Base-by-base conservation (phyloP, 805 yeast genomes). In the Candida silvicultrix region DNA sequence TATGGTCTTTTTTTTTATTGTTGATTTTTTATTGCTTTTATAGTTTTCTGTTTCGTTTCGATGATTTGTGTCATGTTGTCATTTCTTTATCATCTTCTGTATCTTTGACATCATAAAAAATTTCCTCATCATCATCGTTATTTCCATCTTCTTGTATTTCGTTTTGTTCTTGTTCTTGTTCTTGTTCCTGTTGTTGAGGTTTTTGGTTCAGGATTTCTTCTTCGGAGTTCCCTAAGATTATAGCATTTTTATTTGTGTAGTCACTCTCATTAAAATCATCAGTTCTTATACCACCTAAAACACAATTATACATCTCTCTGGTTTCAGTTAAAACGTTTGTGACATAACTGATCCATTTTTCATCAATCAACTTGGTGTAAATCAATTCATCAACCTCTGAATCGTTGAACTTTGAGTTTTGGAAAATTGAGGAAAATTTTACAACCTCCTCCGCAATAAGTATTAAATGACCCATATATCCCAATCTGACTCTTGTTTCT, bases 381-480 rank as follows among this genome's bases (percentile, higher is more conserved):
- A 60, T 57, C 25, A 58, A 23, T 5, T 57, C 59, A 40, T 58
- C 62, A 23, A 54, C 46, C 31, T 51, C 56, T 15, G 44, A 12
- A 42, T 59, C 61, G 22, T 57, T 56, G 39, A 59, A 52, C 31
- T 57, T 58, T n/a, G 51, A 46, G 29, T 42, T 51, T 40, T 59
- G 63, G 46, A 58, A 60, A 34, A 46, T 71, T 5, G 71, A 67
- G 5, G 72, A 63, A 60, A 94, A 94, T 65, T 94, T 94, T 40
- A 90, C 97, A 41, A 94, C 94, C 63, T 94, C 99, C 63, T 94
- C 99, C 40, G 97, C 90, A 44, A 94, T 88, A 37, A 94, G 70
- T 4, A 95, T 89, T 49, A 94, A 66, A 63, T 94, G 99, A 22
- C 99, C 99, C 90, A 92, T 90, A 62, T 92, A 94, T 0, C 99